Evolutionary conservation across 73 alveolate genomes (phyloP).

Genomic region (Paramecium sonneborni): DNA sequence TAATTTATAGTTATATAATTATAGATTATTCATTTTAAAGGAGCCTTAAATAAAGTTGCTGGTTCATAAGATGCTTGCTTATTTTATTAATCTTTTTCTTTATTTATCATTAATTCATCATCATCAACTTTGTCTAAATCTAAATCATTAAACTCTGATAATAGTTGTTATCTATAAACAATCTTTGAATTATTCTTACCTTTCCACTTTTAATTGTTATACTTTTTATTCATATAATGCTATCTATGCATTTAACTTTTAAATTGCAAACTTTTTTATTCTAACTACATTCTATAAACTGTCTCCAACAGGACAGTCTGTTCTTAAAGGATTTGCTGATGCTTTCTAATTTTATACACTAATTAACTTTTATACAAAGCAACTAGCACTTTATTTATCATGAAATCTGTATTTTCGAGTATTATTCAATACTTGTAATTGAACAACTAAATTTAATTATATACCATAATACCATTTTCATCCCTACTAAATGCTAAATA

Average conservation of each 20-base stretch:
- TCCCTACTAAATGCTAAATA: slow-evolving; percentile 46
- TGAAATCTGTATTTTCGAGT: slow-evolving; percentile 51
- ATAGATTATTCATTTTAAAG: slow-evolving; percentile 9
- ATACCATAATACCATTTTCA: neutral
- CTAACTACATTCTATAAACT: neutral
- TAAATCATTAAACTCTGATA: slow-evolving; percentile 20
- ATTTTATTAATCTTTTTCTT: neutral
- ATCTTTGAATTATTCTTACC: neutral
- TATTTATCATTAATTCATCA: slow-evolving; percentile 24
- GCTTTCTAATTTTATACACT: slow-evolving; percentile 50
- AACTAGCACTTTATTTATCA: slow-evolving; percentile 50
- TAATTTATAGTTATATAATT: neutral
- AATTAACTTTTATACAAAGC: slow-evolving; percentile 24
- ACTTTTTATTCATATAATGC: neutral
- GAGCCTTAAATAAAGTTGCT: slow-evolving; percentile 42
- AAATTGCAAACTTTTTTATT: neutral
- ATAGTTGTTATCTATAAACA: slow-evolving; percentile 31
- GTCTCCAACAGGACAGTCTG: neutral
- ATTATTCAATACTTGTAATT: slow-evolving; percentile 13
- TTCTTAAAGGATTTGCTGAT: neutral
- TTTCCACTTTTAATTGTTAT: neutral
- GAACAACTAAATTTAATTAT: neutral
- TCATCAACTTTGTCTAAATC: slow-evolving; percentile 41
- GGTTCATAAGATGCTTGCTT: neutral
- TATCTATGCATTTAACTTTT: neutral